These are phyloP conservation scores for Fusarium euwallaceae DNA, from an alignment of 2,329 filamentous ascomycete genomes.

Conservation along the genomic window DNA sequence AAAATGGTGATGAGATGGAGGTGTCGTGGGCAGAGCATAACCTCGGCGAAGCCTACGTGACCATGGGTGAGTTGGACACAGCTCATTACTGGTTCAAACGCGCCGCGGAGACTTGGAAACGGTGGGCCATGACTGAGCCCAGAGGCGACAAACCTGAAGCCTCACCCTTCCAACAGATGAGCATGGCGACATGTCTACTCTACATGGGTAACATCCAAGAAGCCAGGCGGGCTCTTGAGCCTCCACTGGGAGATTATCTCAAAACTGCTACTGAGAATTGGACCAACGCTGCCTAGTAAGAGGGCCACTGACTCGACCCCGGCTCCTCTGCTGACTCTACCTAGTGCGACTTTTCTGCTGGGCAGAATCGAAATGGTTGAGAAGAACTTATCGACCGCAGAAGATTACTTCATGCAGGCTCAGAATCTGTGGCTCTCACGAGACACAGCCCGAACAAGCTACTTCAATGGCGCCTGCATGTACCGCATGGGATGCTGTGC, in stretches of 20 bases:
- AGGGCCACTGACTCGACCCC: not conserved
- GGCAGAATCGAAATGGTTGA: not conserved
- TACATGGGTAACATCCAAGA: not conserved
- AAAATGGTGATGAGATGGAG: not conserved
- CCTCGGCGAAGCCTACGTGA: not conserved
- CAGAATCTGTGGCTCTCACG: not conserved
- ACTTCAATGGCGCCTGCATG: not conserved
- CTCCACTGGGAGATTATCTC: not conserved
- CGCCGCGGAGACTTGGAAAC: not conserved
- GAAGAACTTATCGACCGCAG: not conserved
- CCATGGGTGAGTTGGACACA: not conserved
- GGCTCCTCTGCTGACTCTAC: no score
- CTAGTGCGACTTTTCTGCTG: not conserved
- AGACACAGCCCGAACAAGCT: not conserved
- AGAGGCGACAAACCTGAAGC: not conserved
- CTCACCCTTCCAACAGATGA: not conserved
- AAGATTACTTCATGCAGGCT: not conserved
- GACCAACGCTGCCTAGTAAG: not conserved
- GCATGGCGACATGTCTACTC: not conserved
- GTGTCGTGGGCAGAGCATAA: not conserved
- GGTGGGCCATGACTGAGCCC: not conserved
- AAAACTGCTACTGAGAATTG: not conserved
- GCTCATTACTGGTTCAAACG: not conserved
- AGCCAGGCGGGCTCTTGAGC: not conserved
- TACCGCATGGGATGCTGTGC: not conserved